Percentiles rank a stretch among this genome's conserved stretches.
These are phyloP conservation scores for Macrophomina tecta DNA, from an alignment of 2,329 filamentous ascomycete genomes.

Conservation along the genomic window DNA sequence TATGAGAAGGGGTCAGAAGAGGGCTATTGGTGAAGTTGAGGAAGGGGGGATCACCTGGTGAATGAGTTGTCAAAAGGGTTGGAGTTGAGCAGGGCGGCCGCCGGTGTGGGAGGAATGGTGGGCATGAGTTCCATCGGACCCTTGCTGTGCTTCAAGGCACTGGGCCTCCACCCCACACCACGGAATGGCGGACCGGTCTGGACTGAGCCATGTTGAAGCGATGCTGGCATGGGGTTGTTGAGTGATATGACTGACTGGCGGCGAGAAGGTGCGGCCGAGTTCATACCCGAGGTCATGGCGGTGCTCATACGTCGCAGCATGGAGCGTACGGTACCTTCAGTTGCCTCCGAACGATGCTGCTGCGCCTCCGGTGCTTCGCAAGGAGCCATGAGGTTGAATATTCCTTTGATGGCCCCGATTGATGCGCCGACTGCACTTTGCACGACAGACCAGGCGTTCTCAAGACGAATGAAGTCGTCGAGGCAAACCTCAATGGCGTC, in stretches of 20 bases:
- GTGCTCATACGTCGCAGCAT: slow-evolving; percentile 29
- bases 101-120: slow-evolving; percentile 25
- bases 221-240: neutral
- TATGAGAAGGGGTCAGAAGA: neutral
- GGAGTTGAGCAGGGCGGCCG: slow-evolving; percentile 23
- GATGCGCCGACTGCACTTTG: slow-evolving; percentile 49
- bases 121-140: slow-evolving; percentile 26
- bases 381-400: slow-evolving; percentile 52
- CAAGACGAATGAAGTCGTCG: slow-evolving; percentile 54
- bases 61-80: slow-evolving; percentile 26
- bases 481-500: slow-evolving; percentile 47
- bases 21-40: neutral
- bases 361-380: slow-evolving; percentile 34
- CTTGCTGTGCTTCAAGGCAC: slow-evolving; percentile 20
- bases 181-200: slow-evolving; percentile 8
- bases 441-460: slow-evolving; percentile 52
- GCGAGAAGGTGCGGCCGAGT: slow-evolving; percentile 13
- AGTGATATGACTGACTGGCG: slow-evolving; percentile 23
- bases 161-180: slow-evolving; percentile 8
- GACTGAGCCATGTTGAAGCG: slow-evolving; percentile 12
- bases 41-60: slow-evolving; percentile 4
- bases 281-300: slow-evolving; percentile 26
- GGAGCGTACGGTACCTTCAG: slow-evolving; percentile 24
- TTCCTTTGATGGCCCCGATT: slow-evolving; percentile 51
- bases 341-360: slow-evolving; percentile 25